Conservation (phyloP, 768 basidiomycete genomes). For the Zangia roseola region DNA sequence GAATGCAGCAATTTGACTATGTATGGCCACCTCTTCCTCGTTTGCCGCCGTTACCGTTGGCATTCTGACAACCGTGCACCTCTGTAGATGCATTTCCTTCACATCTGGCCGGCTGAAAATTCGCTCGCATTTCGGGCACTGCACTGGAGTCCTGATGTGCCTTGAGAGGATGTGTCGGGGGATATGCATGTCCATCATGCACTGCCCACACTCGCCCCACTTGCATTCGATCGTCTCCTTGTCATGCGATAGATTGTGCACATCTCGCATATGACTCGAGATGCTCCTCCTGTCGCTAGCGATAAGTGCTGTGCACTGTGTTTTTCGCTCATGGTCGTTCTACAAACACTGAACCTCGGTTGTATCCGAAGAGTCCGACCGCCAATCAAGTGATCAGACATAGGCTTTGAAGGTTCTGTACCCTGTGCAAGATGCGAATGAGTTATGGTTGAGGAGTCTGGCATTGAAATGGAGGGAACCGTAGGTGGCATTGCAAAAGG, state of each 20-base stretch:
- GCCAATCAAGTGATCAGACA: slow-evolving; percentile 6
- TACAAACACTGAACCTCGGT: slow-evolving; percentile 21
- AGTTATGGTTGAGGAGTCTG: not conserved
- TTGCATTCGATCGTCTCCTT: slow-evolving; percentile 8
- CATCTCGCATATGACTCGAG: slow-evolving; percentile 19
- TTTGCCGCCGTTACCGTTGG: not conserved
- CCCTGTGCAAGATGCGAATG: slow-evolving; percentile 18
- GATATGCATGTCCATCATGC: slow-evolving; percentile 28
- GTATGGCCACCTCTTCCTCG: slow-evolving; percentile 3
- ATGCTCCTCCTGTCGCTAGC: slow-evolving; percentile 19
- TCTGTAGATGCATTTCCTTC: slow-evolving; percentile 16
- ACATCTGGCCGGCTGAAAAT: slow-evolving; percentile 23
- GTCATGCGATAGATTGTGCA: slow-evolving; percentile 20
- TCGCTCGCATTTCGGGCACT: slow-evolving; percentile 16
- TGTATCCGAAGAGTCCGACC: slow-evolving; percentile 3
- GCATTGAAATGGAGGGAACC: not conserved
- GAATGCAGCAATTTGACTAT: slow-evolving; percentile 13
- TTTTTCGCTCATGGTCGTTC: slow-evolving; percentile 2
- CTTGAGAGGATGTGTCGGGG: slow-evolving; percentile 25
- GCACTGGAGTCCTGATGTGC: slow-evolving; percentile 23
- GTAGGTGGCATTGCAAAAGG: not conserved
- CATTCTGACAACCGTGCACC: slow-evolving; percentile 4
- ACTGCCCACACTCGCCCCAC: slow-evolving; percentile 15
- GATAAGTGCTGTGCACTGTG: slow-evolving; percentile 13
- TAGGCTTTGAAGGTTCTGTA: no score